Percentiles rank a stretch among this genome's conserved stretches.
Conservation (phyloP, 2,329 filamentous ascomycete species). For the Fusarium pseudonygamai region DNA sequence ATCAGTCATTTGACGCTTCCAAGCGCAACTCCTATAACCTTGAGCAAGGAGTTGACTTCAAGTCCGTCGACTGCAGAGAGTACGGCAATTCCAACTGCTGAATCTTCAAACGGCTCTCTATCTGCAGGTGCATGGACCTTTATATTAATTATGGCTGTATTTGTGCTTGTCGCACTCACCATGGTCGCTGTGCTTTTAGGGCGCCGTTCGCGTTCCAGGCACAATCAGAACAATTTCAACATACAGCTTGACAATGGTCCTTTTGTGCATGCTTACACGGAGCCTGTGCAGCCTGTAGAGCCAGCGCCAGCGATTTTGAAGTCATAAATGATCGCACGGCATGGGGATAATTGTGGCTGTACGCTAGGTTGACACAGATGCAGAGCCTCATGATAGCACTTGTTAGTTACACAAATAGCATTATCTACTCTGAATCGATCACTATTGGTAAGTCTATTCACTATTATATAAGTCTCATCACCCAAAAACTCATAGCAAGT, state of each 20-base stretch:
- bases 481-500: not conserved
- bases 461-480: not conserved
- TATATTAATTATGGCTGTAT: not conserved
- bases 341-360: not conserved
- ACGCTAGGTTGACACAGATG: not conserved
- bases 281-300: not conserved
- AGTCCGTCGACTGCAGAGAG: not conserved
- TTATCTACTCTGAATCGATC: not conserved
- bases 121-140: not conserved
- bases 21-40: not conserved
- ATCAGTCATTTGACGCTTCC: not conserved
- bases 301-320: not conserved
- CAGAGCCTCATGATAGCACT: not conserved
- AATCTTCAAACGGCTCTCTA: not conserved
- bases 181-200: not conserved
- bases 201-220: not conserved
- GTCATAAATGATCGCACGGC: not conserved
- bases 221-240: not conserved
- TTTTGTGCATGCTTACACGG: not conserved
- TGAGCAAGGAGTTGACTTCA: not conserved
- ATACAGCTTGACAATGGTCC: not conserved
- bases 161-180: not conserved
- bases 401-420: not conserved
- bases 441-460: not conserved
- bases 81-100: not conserved